Evolutionary conservation across 2,329 filamentous ascomycete species (phyloP), one percentile per base, ranked within the genome.

Genomic region (Zymoseptoria crescenta): DNA sequence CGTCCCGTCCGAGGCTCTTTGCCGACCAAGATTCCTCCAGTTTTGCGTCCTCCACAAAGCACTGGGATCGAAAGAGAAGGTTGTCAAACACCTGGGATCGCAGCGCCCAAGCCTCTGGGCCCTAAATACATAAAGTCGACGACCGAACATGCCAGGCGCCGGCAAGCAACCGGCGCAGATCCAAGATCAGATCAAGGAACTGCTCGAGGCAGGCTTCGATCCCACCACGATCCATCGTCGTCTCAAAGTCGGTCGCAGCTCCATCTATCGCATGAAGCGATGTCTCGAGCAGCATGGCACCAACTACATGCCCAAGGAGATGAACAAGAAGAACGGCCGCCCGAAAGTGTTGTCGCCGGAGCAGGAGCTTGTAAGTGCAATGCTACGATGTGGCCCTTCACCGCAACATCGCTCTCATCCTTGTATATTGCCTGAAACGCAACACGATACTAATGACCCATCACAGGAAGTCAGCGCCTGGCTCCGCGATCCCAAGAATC

Each of bases 181-280:
- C 8, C 70, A 71, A 52, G 63, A 63, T 45, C 66, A 69, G 57
- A 72, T 72, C 62, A 67, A 65, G 54, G 68, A 71, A 56, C 62
- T 72, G 49, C 67, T 72, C 30, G 68, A 72, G 58, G 69, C 70
- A 1, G 69, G 69, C 49, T 69, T 71, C 58, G 69, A 72, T 56
- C 69, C 67, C 28, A 72, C 70, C 28, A 71, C 69, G 20, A 72
- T 72, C 45, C 70, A 72, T 52, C 62, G 68, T 8, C 63, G 65
- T 20, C 64, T 72, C 52, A 70, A 72, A 53, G 70, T 70, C 28
- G 69, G 70, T 30, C 54, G 69, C 19, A 69, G 67, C 59, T 65
- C 62, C 28, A 70, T 72, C 56, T 71, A 72, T 64, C 70, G 70
- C 64, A 72, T 72, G 70, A 70, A 70, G 58, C 64, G 70, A 62